Evolutionary conservation across 208 protist genomes (phyloP), one percentile per base, ranked within the genome.

Genomic region (Vickermania spadyakhi): DNA sequence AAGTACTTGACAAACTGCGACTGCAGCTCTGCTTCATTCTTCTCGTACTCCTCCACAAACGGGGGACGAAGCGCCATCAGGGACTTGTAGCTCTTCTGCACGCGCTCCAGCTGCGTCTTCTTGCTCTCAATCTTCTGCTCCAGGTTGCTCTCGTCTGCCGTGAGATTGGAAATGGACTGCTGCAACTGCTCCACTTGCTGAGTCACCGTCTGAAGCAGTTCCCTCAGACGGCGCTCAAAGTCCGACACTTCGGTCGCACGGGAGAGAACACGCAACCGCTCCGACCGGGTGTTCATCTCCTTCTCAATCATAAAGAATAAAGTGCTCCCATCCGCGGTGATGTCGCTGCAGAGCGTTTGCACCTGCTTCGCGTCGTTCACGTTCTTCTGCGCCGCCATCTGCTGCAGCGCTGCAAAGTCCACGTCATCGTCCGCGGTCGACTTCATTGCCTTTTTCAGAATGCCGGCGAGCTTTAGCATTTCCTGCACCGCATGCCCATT

Each of bases 51-150:
- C 55, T 97, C 93, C 58, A 97, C 70, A 66, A 96, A 97, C 18
- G 86, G 85, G 1, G 94, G 94, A n/a, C 91, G 87, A 0, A 96
- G 90, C 7, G 78, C 82, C 77, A 95, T 84, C 25, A 96, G 80
- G 27, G 78, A 86, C 29, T 78, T 79, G 59, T 96, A 76, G 45
- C 94, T 80, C 69, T 97, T 98, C 70, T 97, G 82, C 11, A 81
- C 77, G 3, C 93, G 76, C 66, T 98, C 94, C 22, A 98, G 70
- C 64, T 97, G 91, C 0, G 79, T 73, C 52, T 91, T 89, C 72
- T 98, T 98, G 75, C 93, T 97, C 77, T 97, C 95, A 59, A 97
- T 97, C 77, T 98, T 97, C 52, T 90, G 84, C 76, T 96, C 82
- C 4, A 98, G 69, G 54, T 89, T 96, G 36, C 78, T 90, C 72